phyloP scores from a whole-genome alignment of 2,329 filamentous ascomycete species.

The Colletotrichum liriopes region DNA sequence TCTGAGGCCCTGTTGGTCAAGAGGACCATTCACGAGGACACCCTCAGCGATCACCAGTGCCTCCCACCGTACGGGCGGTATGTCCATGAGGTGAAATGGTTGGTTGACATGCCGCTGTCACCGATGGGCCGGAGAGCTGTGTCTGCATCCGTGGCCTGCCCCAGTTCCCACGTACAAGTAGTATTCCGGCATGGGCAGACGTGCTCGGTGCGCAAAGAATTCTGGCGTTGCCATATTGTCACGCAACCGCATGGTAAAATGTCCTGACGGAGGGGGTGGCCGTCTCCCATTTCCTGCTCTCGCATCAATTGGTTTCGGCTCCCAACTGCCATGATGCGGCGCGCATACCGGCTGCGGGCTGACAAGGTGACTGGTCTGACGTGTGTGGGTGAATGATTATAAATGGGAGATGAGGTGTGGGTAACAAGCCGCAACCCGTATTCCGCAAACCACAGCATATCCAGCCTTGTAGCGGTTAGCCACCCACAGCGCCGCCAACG shows the following conservation, averaged over 20 bases:
- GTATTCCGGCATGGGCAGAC: slow-evolving; percentile 20
- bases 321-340: slow-evolving; percentile 16
- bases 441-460: slow-evolving; percentile 10
- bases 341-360: slow-evolving; percentile 28
- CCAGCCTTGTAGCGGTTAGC: background rate
- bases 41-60: slow-evolving; percentile 24
- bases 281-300: background rate
- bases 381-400: slow-evolving; percentile 25
- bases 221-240: background rate
- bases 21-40: slow-evolving; percentile 31
- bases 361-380: background rate
- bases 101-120: slow-evolving; percentile 40
- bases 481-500: slow-evolving; percentile 13
- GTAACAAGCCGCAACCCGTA: slow-evolving; percentile 16
- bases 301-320: slow-evolving; percentile 24
- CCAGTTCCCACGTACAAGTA: slow-evolving; percentile 8
- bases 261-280: slow-evolving; percentile 16
- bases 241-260: slow-evolving; percentile 25
- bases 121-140: slow-evolving; percentile 24
- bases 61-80: no score
- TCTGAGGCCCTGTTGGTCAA: slow-evolving; percentile 12
- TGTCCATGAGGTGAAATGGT: slow-evolving; percentile 23
- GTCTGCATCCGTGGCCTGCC: slow-evolving; percentile 29
- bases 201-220: slow-evolving; percentile 26
- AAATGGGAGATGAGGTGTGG: slow-evolving; percentile 11